These are phyloP conservation scores for Axilococcus clingmanii DNA, from an alignment of 139 green algal species.

Conservation along the genomic window DNA sequence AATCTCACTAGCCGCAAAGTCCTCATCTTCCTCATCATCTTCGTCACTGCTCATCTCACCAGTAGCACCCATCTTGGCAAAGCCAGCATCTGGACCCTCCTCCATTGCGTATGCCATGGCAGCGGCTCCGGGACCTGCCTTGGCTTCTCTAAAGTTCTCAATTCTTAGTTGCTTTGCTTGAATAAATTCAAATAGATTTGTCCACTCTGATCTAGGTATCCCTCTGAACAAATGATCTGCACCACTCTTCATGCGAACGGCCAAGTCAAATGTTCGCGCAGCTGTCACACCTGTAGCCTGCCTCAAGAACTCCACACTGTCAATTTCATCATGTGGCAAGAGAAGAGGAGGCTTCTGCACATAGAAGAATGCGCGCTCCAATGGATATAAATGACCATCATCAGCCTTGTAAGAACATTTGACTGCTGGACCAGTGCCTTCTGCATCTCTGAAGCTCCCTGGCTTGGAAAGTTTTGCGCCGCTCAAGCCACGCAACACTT, in stretches of 20 bases:
- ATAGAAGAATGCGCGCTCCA: conserved; percentile 96
- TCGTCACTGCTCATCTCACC: neutral
- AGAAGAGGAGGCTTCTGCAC: conserved; percentile 93
- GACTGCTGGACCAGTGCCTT: conserved; percentile 47
- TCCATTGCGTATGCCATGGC: conserved; percentile 26
- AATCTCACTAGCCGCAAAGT: conserved; percentile 43
- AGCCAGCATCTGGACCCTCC: neutral
- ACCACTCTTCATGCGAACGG: conserved; percentile 53
- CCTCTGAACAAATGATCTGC: conserved; percentile 60
- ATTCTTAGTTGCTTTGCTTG: conserved; percentile 70
- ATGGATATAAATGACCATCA: conserved; percentile 86
- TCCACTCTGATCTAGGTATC: conserved; percentile 83
- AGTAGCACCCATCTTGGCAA: conserved; percentile 1
- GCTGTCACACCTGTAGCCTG: conserved; percentile 45
- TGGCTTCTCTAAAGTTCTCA: conserved; percentile 70
- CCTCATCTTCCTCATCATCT: conserved; percentile 40
- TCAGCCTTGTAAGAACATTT: conserved; percentile 81
- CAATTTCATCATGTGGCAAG: conserved; percentile 77
- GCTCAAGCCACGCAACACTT: conserved; percentile 69
- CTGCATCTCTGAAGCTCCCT: conserved; percentile 46
- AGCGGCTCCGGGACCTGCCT: conserved; percentile 44
- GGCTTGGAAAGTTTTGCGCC: conserved; percentile 75
- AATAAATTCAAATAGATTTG: conserved; percentile 89
- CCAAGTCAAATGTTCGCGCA: conserved; percentile 89
- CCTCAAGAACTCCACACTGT: conserved; percentile 85